These are phyloP conservation scores for Trypanosoma vivax DNA, from an alignment of 208 protist genomes.

Conservation along the genomic window DNA sequence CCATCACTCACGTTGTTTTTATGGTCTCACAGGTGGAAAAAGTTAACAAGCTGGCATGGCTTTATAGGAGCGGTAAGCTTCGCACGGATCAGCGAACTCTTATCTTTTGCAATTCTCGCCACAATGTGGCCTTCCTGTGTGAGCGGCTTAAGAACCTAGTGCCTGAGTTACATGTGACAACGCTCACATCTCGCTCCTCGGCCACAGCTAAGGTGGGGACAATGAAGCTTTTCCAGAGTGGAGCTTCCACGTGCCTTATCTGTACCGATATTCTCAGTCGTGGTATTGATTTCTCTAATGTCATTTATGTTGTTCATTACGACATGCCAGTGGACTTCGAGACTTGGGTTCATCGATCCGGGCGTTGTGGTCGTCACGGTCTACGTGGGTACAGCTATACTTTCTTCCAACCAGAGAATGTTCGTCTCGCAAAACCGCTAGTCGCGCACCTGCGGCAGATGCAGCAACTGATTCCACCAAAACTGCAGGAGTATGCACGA, in stretches of 20 bases:
- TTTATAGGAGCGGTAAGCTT: constrained; percentile 68
- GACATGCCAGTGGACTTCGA: constrained; percentile 95
- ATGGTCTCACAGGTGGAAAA: constrained; percentile 73
- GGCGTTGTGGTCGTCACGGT: constrained; percentile 90
- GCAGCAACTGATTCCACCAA: constrained; percentile 70
- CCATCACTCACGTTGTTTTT: constrained; percentile 49
- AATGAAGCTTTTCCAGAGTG: constrained; percentile 90
- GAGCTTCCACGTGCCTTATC: constrained; percentile 91
- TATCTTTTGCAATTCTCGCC: constrained; percentile 84
- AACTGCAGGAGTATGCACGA: constrained; percentile 74
- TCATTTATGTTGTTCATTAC: constrained; percentile 97
- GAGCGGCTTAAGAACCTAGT: constrained; percentile 44
- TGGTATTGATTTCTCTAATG: constrained; percentile 93
- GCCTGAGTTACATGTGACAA: constrained; percentile 39
- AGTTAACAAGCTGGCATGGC: constrained; percentile 53
- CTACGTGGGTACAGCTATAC: constrained; percentile 65
- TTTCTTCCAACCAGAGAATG: constrained; percentile 84
- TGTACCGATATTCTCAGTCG: constrained; percentile 98
- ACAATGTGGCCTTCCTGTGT: constrained; percentile 76
- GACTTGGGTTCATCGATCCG: constrained; percentile 96
- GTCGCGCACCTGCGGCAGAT: constrained; percentile 66
- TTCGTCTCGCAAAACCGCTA: constrained; percentile 72
- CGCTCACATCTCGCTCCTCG: constrained; percentile 59
- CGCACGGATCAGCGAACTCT: constrained; percentile 53
- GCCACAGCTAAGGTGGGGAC: constrained; percentile 41